Conservation (phyloP, 176 grass and related monocot genomes). For the Tillandsia leiboldiana region DNA sequence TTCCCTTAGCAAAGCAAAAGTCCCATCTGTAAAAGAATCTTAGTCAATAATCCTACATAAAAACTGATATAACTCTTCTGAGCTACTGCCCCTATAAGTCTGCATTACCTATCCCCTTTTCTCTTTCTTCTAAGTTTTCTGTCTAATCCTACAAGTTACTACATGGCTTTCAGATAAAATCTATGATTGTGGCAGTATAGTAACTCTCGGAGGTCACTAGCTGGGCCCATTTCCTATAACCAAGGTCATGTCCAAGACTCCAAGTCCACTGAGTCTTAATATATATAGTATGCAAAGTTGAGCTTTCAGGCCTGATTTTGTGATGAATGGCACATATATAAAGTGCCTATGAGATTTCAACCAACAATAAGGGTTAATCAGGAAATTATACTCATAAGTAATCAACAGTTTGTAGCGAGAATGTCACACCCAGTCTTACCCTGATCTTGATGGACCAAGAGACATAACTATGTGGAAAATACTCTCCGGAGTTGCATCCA, state of each 20-base stretch:
- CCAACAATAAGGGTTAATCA: background rate
- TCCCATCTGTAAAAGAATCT: constrained; percentile 13
- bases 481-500: constrained; percentile 16
- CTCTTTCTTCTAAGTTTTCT: background rate
- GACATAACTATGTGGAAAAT: constrained; percentile 20
- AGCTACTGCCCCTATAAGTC: background rate
- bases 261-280: no score
- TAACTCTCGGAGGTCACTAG: background rate
- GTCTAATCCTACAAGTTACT: background rate
- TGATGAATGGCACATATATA: no score
- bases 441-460: constrained; percentile 29
- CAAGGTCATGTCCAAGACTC: background rate
- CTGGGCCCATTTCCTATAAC: background rate
- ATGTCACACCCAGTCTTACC: constrained; percentile 15
- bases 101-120: background rate
- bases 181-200: background rate
- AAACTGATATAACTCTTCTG: background rate
- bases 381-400: background rate
- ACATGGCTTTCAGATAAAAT: background rate
- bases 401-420: constrained; percentile 4
- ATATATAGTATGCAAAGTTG: no score
- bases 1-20: constrained; percentile 12
- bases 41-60: background rate
- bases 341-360: no score
- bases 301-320: no score